These are phyloP conservation scores for Pseudofabraea citricarpa DNA, from an alignment of 2,329 filamentous ascomycete genomes.

Conservation along the genomic window DNA sequence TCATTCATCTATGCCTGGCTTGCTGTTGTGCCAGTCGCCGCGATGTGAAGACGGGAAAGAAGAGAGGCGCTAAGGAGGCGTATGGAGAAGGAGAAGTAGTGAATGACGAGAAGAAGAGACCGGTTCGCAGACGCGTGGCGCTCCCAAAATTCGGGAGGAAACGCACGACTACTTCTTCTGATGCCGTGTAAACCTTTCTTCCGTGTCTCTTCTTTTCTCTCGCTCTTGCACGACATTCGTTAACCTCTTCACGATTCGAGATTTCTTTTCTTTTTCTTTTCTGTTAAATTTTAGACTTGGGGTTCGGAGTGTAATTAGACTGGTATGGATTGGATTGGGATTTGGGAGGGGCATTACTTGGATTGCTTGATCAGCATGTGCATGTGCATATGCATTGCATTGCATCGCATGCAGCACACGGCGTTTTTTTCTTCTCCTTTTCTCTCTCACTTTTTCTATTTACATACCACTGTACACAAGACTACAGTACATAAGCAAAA, in stretches of 20 bases:
- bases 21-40: slow-evolving; percentile 55
- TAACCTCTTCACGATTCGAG: too few species aligned
- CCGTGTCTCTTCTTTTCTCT: too few species aligned
- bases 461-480: neutral
- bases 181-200: neutral
- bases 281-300: too few species aligned
- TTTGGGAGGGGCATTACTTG: too few species aligned
- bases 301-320: too few species aligned
- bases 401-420: too few species aligned
- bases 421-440: too few species aligned
- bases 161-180: neutral
- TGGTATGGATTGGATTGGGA: too few species aligned
- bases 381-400: too few species aligned
- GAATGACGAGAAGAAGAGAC: neutral
- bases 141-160: neutral
- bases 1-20: slow-evolving; percentile 68
- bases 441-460: neutral
- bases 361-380: too few species aligned
- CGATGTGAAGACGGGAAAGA: neutral
- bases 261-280: too few species aligned
- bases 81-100: neutral
- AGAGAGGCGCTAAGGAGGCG: neutral
- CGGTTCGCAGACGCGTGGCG: neutral
- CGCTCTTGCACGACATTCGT: too few species aligned
- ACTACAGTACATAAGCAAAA: neutral